These are phyloP conservation scores for Glycine latifolia DNA, from an alignment of 306 rosid genomes.

Conservation along the genomic window DNA sequence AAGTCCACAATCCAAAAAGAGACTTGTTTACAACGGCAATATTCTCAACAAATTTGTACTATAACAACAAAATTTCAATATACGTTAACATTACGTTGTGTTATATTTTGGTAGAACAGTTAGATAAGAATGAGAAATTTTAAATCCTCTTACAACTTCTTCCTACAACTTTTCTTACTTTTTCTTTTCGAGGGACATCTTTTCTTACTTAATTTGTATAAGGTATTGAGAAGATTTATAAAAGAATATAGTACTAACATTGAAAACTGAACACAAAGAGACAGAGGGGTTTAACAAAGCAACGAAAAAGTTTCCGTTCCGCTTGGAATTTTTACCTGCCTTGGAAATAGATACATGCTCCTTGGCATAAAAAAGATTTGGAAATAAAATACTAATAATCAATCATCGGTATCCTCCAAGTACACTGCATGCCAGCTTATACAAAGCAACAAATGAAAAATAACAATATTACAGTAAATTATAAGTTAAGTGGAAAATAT, in stretches of 20 bases:
- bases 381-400: background rate
- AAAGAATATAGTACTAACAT: no score
- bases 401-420: background rate
- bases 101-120: background rate
- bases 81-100: background rate
- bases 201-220: no score
- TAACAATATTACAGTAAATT: no score
- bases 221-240: no score
- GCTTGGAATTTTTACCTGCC: background rate
- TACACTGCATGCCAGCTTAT: background rate
- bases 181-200: no score
- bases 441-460: background rate
- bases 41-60: background rate
- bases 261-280: background rate
- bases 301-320: background rate
- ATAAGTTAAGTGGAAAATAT: no score
- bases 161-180: no score
- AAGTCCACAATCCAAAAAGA: background rate
- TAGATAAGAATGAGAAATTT: background rate
- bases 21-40: conserved; percentile 13
- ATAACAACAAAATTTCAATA: no score
- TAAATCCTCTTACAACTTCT: background rate
- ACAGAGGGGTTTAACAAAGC: background rate
- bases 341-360: background rate
- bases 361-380: background rate